Base-by-base conservation (phyloP, 2,329 filamentous ascomycete species). In the Chaetomium sp. region DNA sequence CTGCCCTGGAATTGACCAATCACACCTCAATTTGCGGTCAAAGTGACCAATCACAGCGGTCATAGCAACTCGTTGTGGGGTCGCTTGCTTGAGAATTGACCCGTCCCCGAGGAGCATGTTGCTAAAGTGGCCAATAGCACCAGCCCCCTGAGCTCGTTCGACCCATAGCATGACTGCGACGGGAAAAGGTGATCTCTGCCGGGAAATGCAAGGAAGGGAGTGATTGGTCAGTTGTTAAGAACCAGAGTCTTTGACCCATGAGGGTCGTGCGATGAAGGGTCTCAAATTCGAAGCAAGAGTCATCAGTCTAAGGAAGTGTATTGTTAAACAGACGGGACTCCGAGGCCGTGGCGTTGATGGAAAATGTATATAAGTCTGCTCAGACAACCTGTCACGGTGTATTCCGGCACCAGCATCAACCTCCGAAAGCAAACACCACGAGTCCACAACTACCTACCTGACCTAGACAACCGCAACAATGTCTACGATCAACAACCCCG, bases 401-500 rank as follows among this genome's bases (percentile, higher is more conserved):
- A 25, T 42, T n/a, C 16, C 5, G 5, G 35, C 12, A 6, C n/a
- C n/a, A n/a, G n/a, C 4, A n/a, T 6, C 27, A 29, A 3, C 27
- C 6, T 29, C 3, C 27, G 7, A 4, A 42, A 16, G 1, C 38
- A 50, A 12, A 50, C 9, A 7, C n/a, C n/a, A n/a, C n/a, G n/a
- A n/a, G n/a, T n/a, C n/a, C n/a, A n/a, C n/a, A n/a, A n/a, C n/a
- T n/a, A n/a, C n/a, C n/a, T n/a, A n/a, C 3, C 23, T 13, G 21
- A 23, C 16, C 21, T 2, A 50, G 5, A 49, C 45, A 35, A 55
- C 10, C 19, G 2, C 42, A 49, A 33, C 13, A 12, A 58, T 58
- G 56, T 23, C 42, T n/a, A 27, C 56, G 2, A 49, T 58, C 25
- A 7, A 49, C 9, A 58, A 58, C 13, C 56, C 56, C 27, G 56